These are phyloP conservation scores for Smithsoniella earleae DNA, from an alignment of 163 green algal species.

Conservation along the genomic window DNA sequence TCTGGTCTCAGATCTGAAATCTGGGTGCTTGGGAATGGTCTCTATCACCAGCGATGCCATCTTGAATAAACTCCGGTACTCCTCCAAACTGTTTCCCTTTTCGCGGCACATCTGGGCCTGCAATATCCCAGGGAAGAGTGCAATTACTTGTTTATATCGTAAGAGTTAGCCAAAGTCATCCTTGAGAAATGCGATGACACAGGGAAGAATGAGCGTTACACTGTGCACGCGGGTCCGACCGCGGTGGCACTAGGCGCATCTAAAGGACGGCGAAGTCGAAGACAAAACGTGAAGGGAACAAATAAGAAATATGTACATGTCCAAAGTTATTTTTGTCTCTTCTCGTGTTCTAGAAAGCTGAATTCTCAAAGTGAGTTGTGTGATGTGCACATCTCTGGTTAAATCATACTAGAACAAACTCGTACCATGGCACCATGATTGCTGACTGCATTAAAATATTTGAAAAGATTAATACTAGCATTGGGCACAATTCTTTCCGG, in stretches of 20 bases:
- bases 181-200: not conserved
- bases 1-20: slow-evolving; percentile 52
- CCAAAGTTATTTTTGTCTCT: not conserved
- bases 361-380: not conserved
- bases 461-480: not conserved
- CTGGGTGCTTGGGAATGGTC: slow-evolving; percentile 61
- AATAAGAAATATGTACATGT: not conserved
- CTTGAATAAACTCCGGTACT: slow-evolving; percentile 11
- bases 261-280: not conserved
- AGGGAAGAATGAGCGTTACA: not conserved
- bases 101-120: not conserved
- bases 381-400: too few species aligned
- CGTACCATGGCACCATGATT: not conserved
- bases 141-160: not conserved
- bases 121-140: not conserved
- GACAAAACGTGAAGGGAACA: not conserved
- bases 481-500: not conserved
- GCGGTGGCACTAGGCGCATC: not conserved
- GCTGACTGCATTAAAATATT: slow-evolving; percentile 8
- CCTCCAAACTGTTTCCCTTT: not conserved
- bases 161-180: not conserved
- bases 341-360: not conserved
- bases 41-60: slow-evolving; percentile 52
- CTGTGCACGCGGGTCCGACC: not conserved
- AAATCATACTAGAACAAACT: not conserved